Evolutionary conservation across 2,329 filamentous ascomycete species (phyloP).

Genomic region (Tolypocladium tropicale): DNA sequence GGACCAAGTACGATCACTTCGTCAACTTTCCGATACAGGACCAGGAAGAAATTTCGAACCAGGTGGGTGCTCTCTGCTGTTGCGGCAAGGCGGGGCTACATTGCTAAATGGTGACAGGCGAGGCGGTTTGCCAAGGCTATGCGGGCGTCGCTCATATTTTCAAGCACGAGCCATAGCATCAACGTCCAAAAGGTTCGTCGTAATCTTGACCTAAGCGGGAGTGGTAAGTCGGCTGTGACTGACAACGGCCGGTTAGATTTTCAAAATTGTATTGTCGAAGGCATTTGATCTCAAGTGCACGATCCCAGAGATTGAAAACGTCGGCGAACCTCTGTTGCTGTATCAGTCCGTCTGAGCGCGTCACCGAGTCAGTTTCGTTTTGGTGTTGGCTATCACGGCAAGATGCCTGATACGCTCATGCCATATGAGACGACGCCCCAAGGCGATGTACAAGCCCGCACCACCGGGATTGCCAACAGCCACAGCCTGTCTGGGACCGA

Average conservation of each 20-base stretch:
- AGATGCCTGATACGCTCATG: background rate
- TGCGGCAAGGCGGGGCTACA: background rate
- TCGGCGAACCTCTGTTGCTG: slow-evolving; percentile 87
- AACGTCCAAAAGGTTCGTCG: slow-evolving; percentile 92
- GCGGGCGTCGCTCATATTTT: slow-evolving; percentile 96
- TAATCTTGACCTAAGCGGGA: too few relatives aligned
- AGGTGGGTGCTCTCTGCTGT: slow-evolving; percentile 45
- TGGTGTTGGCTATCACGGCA: too few relatives aligned
- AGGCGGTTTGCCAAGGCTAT: slow-evolving; percentile 96
- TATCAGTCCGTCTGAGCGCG: slow-evolving; percentile 54
- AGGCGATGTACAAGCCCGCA: background rate
- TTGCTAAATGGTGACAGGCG: slow-evolving; percentile 43
- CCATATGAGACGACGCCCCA: background rate
- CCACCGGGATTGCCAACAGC: too few relatives aligned
- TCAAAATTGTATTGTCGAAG: slow-evolving; percentile 98
- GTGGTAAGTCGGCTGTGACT: background rate
- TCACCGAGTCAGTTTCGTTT: background rate
- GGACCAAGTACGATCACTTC: slow-evolving; percentile 98
- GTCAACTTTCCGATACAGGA: slow-evolving; percentile 97
- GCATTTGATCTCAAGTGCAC: slow-evolving; percentile 98
- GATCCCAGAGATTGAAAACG: slow-evolving; percentile 96
- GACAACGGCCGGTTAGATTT: slow-evolving; percentile 55
- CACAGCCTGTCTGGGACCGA: background rate
- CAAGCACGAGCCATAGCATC: slow-evolving; percentile 97
- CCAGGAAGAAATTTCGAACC: slow-evolving; percentile 96